Conservation (phyloP, 2,329 filamentous ascomycete genomes). For the Karstenula rhodostoma region DNA sequence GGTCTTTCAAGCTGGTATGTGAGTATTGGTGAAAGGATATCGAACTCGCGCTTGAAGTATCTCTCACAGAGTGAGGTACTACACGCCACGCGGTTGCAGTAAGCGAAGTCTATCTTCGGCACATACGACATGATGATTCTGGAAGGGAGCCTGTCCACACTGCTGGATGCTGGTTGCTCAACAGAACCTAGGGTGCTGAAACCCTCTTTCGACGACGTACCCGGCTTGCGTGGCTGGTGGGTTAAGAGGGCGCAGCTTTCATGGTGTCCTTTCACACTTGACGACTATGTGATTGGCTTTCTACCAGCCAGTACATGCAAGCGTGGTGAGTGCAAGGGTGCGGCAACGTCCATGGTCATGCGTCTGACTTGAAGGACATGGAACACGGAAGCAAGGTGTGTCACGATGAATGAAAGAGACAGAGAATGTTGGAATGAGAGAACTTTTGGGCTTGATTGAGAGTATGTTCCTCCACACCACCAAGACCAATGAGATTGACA, state of each 20-base stretch:
- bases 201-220: slow-evolving; percentile 19
- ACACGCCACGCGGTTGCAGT: too few relatives aligned
- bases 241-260: neutral
- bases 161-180: slow-evolving; percentile 19
- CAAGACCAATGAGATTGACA: neutral
- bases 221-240: too few relatives aligned
- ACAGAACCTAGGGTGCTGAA: slow-evolving; percentile 9
- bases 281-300: too few relatives aligned
- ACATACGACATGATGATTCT: slow-evolving; percentile 8
- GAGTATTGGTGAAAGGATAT: too few relatives aligned
- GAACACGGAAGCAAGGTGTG: neutral
- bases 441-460: neutral
- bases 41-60: too few relatives aligned
- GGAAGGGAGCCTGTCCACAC: neutral
- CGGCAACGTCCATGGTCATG: too few relatives aligned
- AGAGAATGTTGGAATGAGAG: neutral
- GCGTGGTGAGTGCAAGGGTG: too few relatives aligned
- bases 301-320: neutral
- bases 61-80: too few relatives aligned
- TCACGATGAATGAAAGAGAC: neutral
- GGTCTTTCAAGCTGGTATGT: too few relatives aligned
- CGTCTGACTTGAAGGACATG: too few relatives aligned
- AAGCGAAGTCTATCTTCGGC: too few relatives aligned
- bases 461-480: neutral
- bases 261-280: too few relatives aligned